These are phyloP conservation scores for Suillus spraguei DNA, from an alignment of 768 basidiomycete genomes.

Conservation along the genomic window DNA sequence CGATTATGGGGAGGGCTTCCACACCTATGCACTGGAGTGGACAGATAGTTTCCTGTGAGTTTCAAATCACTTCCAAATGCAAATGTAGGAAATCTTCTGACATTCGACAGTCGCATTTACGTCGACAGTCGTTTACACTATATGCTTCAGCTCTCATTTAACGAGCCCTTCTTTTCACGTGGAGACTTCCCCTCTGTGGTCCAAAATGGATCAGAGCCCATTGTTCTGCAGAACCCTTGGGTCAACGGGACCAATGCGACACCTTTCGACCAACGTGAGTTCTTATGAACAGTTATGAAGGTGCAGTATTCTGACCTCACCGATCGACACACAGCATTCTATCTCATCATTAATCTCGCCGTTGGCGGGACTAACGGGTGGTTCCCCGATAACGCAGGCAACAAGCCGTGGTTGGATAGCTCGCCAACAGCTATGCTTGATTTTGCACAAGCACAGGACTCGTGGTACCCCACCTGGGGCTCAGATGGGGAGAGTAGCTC, in stretches of 20 bases:
- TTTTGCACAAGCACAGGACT: slow-evolving; percentile 56
- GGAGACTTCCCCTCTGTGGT: slow-evolving; percentile 70
- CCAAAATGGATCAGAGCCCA: slow-evolving; percentile 60
- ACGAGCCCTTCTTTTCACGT: slow-evolving; percentile 76
- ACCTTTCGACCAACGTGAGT: slow-evolving; percentile 82
- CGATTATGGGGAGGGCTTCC: slow-evolving; percentile 72
- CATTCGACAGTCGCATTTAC: slow-evolving; percentile 57
- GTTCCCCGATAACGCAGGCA: slow-evolving; percentile 83
- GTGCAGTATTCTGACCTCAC: background rate
- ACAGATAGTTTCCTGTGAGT: slow-evolving; percentile 74
- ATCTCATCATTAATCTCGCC: slow-evolving; percentile 80
- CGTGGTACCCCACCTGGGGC: slow-evolving; percentile 82
- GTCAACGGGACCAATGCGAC: slow-evolving; percentile 68
- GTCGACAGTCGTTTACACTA: slow-evolving; percentile 83
- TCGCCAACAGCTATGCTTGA: slow-evolving; percentile 66
- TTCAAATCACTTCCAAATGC: slow-evolving; percentile 4
- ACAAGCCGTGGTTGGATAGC: slow-evolving; percentile 83
- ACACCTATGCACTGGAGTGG: slow-evolving; percentile 88
- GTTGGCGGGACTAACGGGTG: slow-evolving; percentile 91
- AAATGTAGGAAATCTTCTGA: slow-evolving; percentile 15
- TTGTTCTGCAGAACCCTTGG: slow-evolving; percentile 78
- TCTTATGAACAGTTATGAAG: slow-evolving; percentile 7
- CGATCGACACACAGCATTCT: slow-evolving; percentile 59
- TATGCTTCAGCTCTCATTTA: slow-evolving; percentile 68
- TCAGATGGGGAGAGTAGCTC: slow-evolving; percentile 59